These are phyloP conservation scores for Crithidia expoeki DNA, from an alignment of 208 protist genomes.

Conservation along the genomic window DNA sequence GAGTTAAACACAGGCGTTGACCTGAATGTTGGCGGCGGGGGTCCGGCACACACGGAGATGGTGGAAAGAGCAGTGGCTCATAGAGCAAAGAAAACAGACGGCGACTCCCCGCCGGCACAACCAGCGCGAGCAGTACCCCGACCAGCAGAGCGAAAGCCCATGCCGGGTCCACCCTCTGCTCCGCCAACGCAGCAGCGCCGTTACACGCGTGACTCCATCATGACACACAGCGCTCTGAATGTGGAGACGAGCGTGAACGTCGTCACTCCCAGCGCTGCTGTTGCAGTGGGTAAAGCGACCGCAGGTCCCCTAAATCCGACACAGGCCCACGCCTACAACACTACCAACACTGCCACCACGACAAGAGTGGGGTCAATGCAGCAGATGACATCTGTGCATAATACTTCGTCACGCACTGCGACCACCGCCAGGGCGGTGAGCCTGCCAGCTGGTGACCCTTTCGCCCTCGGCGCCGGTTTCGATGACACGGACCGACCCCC, in stretches of 20 bases:
- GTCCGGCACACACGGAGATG: too few species aligned
- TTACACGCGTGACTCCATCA: constrained; percentile 5
- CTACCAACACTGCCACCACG: background rate
- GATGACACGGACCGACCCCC: background rate
- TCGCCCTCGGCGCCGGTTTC: background rate
- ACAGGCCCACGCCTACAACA: background rate
- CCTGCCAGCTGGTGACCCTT: background rate
- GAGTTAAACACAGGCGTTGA: background rate
- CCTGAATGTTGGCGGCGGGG: too few species aligned
- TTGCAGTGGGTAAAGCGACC: background rate
- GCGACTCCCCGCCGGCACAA: background rate
- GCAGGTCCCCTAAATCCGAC: too few species aligned
- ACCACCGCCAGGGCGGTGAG: background rate
- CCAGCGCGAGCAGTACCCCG: background rate
- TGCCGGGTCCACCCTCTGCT: background rate
- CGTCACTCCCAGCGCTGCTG: background rate
- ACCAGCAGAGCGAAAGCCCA: background rate
- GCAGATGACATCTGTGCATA: background rate
- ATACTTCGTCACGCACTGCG: background rate
- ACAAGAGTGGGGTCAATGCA: too few species aligned
- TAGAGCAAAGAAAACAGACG: background rate
- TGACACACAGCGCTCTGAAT: constrained; percentile 15
- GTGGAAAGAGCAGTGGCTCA: background rate
- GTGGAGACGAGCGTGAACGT: constrained; percentile 5
- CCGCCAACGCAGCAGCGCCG: constrained; percentile 5